phyloP scores from a whole-genome alignment of 1,284 basidiomycete species.

The Ustilago hordei region DNA sequence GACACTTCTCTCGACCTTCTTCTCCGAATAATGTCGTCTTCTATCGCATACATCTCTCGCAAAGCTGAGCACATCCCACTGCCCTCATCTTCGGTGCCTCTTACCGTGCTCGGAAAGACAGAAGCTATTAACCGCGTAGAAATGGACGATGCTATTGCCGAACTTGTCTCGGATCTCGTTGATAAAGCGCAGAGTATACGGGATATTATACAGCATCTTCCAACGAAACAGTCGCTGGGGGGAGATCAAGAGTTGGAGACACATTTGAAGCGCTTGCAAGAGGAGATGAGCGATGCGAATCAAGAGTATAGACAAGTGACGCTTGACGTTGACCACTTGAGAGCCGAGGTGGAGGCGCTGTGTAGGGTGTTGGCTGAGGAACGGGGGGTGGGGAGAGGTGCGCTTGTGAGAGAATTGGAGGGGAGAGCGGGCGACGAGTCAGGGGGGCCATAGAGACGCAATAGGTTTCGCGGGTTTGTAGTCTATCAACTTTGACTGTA shows the following conservation, averaged over 20 bases:
- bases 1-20: constrained; percentile 54
- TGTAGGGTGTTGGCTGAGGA: constrained; percentile 9
- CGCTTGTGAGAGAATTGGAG: constrained; percentile 27
- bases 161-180: constrained; percentile 53
- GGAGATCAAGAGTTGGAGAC: constrained; percentile 20
- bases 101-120: constrained; percentile 53
- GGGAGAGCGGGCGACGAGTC: not conserved
- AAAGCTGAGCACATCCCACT: constrained; percentile 48
- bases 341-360: constrained; percentile 25
- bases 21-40: constrained; percentile 60
- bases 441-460: no score
- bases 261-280: constrained; percentile 18
- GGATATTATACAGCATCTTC: constrained; percentile 42
- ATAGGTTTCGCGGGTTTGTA: no score
- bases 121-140: constrained; percentile 41
- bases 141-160: constrained; percentile 34
- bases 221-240: constrained; percentile 8
- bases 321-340: constrained; percentile 24
- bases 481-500: not conserved
- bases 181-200: constrained; percentile 47
- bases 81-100: constrained; percentile 40
- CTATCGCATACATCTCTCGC: constrained; percentile 55
- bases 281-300: constrained; percentile 31
- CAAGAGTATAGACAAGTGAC: constrained; percentile 32
- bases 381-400: constrained; percentile 8